phyloP scores from a whole-genome alignment of 2,329 filamentous ascomycete species.

The Hypoxylon sp. region DNA sequence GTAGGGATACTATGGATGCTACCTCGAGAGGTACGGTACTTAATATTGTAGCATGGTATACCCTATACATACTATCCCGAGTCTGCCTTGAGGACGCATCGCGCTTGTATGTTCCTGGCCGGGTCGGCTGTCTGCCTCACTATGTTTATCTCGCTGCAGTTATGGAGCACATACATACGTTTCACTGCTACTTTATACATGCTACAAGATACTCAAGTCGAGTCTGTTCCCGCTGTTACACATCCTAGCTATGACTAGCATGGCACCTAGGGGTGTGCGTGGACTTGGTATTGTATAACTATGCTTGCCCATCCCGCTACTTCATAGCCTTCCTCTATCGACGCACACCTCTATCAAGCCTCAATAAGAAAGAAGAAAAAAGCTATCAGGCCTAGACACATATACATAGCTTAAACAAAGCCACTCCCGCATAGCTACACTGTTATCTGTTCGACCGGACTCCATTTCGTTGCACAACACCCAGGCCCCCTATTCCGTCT shows the following conservation, averaged over 20 bases:
- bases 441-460: constrained; percentile 27
- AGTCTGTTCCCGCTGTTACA: constrained; percentile 33
- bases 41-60: neutral
- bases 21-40: neutral
- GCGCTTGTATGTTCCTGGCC: constrained; percentile 34
- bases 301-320: constrained; percentile 38
- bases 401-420: constrained; percentile 26
- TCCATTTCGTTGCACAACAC: constrained; percentile 33
- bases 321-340: constrained; percentile 36
- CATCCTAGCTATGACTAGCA: constrained; percentile 22
- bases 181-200: constrained; percentile 29
- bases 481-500: constrained; percentile 20
- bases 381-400: constrained; percentile 17
- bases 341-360: constrained; percentile 36
- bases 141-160: constrained; percentile 42
- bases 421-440: constrained; percentile 23
- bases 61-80: constrained; percentile 18
- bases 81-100: constrained; percentile 36
- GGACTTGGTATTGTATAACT: constrained; percentile 36
- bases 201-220: neutral
- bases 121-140: constrained; percentile 32
- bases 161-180: constrained; percentile 36
- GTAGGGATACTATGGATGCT: neutral
- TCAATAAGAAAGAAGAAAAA: constrained; percentile 20
- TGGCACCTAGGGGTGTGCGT: constrained; percentile 34